Conservation (phyloP, 2,329 filamentous ascomycete species). For the Alternaria sp. region DNA sequence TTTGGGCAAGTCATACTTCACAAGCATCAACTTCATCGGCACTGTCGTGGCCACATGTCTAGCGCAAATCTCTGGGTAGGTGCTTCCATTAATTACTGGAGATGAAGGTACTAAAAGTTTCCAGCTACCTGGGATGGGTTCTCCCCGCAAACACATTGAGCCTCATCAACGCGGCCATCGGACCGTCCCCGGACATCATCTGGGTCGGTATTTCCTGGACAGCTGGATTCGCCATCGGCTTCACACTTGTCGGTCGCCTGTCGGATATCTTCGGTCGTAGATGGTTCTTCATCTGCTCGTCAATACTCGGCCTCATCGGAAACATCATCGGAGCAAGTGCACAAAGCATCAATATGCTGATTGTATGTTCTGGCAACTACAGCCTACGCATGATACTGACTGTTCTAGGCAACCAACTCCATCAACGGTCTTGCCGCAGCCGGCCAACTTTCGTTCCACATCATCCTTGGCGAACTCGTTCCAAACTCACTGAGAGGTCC, state of each 20-base stretch:
- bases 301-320: constrained; percentile 42
- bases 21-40: constrained; percentile 35
- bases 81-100: background rate
- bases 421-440: constrained; percentile 49
- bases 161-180: constrained; percentile 48
- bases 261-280: constrained; percentile 49
- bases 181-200: constrained; percentile 47
- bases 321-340: constrained; percentile 47
- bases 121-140: constrained; percentile 38
- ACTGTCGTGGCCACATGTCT: constrained; percentile 41
- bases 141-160: constrained; percentile 37
- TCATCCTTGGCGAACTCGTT: constrained; percentile 49
- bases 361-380: constrained; percentile 18
- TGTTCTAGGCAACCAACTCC: constrained; percentile 29
- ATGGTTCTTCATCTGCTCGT: constrained; percentile 45
- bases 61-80: constrained; percentile 35
- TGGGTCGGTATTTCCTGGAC: constrained; percentile 48
- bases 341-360: constrained; percentile 41
- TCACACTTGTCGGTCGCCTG: constrained; percentile 46
- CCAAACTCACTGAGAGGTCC: constrained; percentile 41
- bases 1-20: constrained; percentile 35
- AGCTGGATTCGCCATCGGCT: constrained; percentile 44
- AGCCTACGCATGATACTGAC: constrained; percentile 1
- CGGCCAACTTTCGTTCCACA: constrained; percentile 49
- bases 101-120: background rate